Percentiles rank a stretch among this genome's conserved stretches.
These are phyloP conservation scores for Candida awuae DNA, from an alignment of 805 yeast genomes.

Conservation along the genomic window DNA sequence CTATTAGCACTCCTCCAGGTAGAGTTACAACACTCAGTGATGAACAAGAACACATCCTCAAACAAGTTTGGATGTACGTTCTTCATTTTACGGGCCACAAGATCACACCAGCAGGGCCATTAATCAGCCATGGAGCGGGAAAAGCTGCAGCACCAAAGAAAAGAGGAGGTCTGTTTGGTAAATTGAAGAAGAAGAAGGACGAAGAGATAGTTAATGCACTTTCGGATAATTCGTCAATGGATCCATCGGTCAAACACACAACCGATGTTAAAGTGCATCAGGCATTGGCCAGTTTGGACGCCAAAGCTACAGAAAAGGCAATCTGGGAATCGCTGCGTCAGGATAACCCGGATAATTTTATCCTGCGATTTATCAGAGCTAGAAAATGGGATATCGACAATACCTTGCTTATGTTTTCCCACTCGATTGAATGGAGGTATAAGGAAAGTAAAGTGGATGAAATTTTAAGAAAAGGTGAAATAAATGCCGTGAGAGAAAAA, in stretches of 20 bases:
- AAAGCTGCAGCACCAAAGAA: constrained; percentile 22
- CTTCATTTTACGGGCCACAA: constrained; percentile 52
- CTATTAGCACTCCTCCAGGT: constrained; percentile 27
- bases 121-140: constrained; percentile 5
- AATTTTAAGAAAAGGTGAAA: constrained; percentile 66
- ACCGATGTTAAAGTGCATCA: constrained; percentile 37
- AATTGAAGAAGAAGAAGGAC: constrained; percentile 22
- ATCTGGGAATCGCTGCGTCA: constrained; percentile 58
- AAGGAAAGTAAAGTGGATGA: constrained; percentile 53
- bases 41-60: constrained; percentile 56
- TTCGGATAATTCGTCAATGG: constrained; percentile 18
- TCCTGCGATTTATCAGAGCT: constrained; percentile 75
- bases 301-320: constrained; percentile 41
- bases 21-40: constrained; percentile 38
- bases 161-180: constrained; percentile 27
- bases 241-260: constrained; percentile 23
- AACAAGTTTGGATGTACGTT: constrained; percentile 64
- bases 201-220: constrained; percentile 14
- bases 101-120: constrained; percentile 20
- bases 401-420: constrained; percentile 61
- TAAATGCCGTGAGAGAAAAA: constrained; percentile 39
- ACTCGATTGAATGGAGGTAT: constrained; percentile 69
- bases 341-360: constrained; percentile 73
- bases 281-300: constrained; percentile 43
- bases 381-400: constrained; percentile 75